These are phyloP conservation scores for Gonapodya sp. DNA, from an alignment of 192 early-diverging fungal species.

Conservation along the genomic window DNA sequence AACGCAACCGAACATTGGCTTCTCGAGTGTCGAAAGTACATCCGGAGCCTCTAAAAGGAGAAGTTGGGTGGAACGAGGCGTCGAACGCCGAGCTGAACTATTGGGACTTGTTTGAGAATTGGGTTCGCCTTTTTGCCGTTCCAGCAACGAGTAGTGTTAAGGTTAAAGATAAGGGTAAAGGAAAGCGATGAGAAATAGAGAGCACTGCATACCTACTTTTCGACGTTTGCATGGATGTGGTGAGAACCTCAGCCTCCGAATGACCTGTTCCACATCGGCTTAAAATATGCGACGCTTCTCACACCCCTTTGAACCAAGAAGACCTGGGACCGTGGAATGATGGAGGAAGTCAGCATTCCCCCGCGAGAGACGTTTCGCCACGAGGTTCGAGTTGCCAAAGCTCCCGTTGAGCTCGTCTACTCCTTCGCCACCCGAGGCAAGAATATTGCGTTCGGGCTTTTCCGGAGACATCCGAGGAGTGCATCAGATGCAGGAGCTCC, in stretches of 20 bases:
- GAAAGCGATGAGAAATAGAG: not conserved
- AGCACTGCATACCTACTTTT: not conserved
- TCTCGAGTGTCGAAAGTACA: not conserved
- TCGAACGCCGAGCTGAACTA: not conserved
- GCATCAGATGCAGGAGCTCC: not conserved
- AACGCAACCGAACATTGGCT: not conserved
- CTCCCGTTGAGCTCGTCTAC: slow-evolving; percentile 3
- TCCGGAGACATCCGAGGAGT: not conserved
- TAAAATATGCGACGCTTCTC: too few relatives aligned
- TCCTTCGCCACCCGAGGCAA: not conserved
- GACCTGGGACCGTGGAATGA: not conserved
- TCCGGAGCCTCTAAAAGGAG: not conserved
- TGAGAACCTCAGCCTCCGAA: too few relatives aligned
- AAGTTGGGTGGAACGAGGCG: not conserved
- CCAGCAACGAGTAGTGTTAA: not conserved
- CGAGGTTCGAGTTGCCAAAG: not conserved
- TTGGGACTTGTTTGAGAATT: not conserved
- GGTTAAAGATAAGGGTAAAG: not conserved
- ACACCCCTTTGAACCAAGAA: too few relatives aligned
- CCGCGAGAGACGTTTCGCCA: not conserved
- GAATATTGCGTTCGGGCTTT: slow-evolving; percentile 1
- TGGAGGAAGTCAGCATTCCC: not conserved
- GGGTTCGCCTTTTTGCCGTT: not conserved
- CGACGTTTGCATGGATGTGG: too few relatives aligned
- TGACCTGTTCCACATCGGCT: too few relatives aligned